phyloP scores from a whole-genome alignment of 2,329 filamentous ascomycete species.

The Diaporthe sp. region DNA sequence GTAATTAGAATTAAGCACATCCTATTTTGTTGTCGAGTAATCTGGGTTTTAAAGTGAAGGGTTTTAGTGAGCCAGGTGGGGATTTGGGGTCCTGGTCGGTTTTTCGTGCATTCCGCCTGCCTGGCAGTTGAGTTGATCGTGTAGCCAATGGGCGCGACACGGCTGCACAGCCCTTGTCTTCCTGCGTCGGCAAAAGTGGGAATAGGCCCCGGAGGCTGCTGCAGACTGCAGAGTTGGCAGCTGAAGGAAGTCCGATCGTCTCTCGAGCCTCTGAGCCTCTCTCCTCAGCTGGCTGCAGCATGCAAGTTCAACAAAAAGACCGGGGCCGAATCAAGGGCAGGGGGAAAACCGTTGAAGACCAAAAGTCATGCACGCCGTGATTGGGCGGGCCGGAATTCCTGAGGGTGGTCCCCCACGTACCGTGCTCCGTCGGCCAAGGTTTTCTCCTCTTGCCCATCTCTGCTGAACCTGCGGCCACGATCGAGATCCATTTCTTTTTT shows the following conservation, averaged over 20 bases:
- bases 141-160: slow-evolving; percentile 10
- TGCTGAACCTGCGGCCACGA: slow-evolving; percentile 3
- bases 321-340: neutral
- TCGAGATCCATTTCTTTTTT: slow-evolving; percentile 28
- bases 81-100: no score
- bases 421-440: neutral
- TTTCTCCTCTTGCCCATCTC: neutral
- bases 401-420: slow-evolving; percentile 20
- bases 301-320: neutral
- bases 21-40: no score
- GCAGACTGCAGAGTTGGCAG: slow-evolving; percentile 16
- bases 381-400: neutral
- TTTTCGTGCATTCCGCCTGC: no score
- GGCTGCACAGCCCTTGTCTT: neutral
- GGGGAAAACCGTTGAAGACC: neutral
- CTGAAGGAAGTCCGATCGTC: neutral
- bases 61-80: no score
- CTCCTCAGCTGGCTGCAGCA: neutral
- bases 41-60: no score
- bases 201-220: neutral
- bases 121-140: neutral
- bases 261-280: no score
- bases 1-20: no score
- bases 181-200: slow-evolving; percentile 1
- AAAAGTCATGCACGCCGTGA: slow-evolving; percentile 11